Base-by-base conservation (phyloP, 768 basidiomycete genomes). In the Phanerodontia chrysosporium region DNA sequence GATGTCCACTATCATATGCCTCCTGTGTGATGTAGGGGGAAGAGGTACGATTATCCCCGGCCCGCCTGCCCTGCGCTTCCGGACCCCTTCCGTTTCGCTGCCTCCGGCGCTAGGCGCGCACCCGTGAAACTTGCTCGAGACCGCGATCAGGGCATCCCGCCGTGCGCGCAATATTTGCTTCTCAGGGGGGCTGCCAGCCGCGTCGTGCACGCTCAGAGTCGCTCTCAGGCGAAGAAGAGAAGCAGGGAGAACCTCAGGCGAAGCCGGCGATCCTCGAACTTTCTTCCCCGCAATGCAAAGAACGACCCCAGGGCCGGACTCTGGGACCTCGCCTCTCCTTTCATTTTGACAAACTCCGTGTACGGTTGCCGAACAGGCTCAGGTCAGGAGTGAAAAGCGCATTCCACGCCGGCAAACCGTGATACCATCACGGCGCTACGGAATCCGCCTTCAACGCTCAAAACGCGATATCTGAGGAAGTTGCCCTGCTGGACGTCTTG, bases 11-110 rank as follows among this genome's bases (percentile, higher is more conserved):
- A 53, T 53, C 52, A 53, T 53, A 36, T 42, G 52, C 46, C 35
- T 53, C 52, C 52, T 53, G 24, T 25, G 52, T 39, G 49, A 30
- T 42, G 52, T n/a, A 51, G 52, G 52, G 35, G 35, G n/a, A 10
- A 42, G 22, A 53, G 52, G 30, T 25, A 7, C 32, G 51, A n/a
- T 36, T 51, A n/a, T 25, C 35, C 36, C 35, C 51, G 52, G 52
- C 21, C 52, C 52, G 36, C 52, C 22, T 22, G 29, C 29, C 51
- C 51, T 35, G 51, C 51, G 29, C 29, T 29, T 51, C 21, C 32
- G 51, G 21, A 35, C 21, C 30, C 21, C 51, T 30, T 51, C 25
- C 25, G 51, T 35, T 35, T 51, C 13, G 29, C 22, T 28, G 27
- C 24, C 21, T 42, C 39, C 18, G 46, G 46, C 27, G 24, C 24